Base-by-base conservation (phyloP, 2,329 filamentous ascomycete species). In the Exophiala sp. region DNA sequence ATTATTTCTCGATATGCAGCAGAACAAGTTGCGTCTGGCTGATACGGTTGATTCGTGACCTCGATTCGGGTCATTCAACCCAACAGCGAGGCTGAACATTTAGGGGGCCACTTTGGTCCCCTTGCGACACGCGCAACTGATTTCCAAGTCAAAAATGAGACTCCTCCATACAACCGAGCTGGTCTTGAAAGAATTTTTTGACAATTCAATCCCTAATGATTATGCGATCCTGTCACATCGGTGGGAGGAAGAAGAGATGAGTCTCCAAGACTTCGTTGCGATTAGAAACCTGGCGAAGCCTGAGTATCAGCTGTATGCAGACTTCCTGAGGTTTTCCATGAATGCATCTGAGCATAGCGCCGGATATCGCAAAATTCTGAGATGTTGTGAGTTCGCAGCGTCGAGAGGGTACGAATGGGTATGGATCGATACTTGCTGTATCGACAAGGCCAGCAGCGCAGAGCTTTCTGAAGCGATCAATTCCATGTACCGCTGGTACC, bases 401-500 rank as follows among this genome's bases (percentile, higher is more conserved):
- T 12, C 16, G 14, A 11, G 16, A n/a, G 40, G 43, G 10, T 24
- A 45, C 11, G 33, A 50, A 3, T 60, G 62, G 20, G 57, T 62
- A 4, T 64, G 63, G 63, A 47, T 64, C 5, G 63, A 65, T 42
- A 63, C 61, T 2, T 63, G 60, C 40, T 64, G 63, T 32, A 64
- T 64, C 33, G 57, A 65, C 35, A 65, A 63, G 47, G 35, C 49
- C 1, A 62, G 53, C 35, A 63, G 58, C 35, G 50, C 58, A 4
- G 62, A 65, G 41, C 29, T 64, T 3, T 61, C 59, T 0, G 62
- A 63, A 21, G 49, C 61, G 0, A 57, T 64, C 6, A 64, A 65
- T 18, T 65, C 61, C 9, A 63, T 64, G 63, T 64, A 44, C 35
- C n/a, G 20, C n/a, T 65, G 63, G 61, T 65, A 63, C 39, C 36